Evolutionary conservation across 352 stramenopile genomes (phyloP).

Genomic region (Blastocystis sp.): DNA sequence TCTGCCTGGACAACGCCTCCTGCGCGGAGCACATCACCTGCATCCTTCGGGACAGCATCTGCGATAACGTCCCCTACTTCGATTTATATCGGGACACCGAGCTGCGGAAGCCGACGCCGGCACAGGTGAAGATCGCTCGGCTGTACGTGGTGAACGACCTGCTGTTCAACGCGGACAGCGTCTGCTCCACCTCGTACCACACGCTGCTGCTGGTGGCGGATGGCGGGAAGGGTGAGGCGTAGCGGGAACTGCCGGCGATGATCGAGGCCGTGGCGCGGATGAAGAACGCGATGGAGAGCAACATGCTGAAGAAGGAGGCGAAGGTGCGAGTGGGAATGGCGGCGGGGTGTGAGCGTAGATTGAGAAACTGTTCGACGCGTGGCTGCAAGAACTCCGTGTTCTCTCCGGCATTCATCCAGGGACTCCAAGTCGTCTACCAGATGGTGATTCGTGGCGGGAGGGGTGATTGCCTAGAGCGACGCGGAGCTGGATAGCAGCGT

Average conservation of each 20-base stretch:
- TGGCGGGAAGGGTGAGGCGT: background rate
- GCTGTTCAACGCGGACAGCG: slow-evolving; percentile 56
- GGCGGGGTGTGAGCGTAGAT: background rate
- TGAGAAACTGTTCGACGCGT: slow-evolving; percentile 40
- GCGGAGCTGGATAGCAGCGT: slow-evolving; percentile 4
- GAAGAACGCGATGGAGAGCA: background rate
- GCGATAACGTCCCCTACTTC: slow-evolving; percentile 49
- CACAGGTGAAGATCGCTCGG: background rate
- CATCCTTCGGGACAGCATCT: slow-evolving; percentile 59
- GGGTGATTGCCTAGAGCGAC: background rate
- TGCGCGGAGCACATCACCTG: slow-evolving; percentile 61
- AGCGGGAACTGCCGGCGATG: slow-evolving; percentile 38
- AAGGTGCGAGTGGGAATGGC: slow-evolving; percentile 1
- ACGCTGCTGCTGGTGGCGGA: slow-evolving; percentile 13
- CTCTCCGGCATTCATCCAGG: slow-evolving; percentile 4
- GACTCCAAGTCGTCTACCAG: slow-evolving; percentile 12
- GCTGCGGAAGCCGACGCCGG: background rate
- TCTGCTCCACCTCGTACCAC: slow-evolving; percentile 26
- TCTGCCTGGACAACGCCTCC: slow-evolving; percentile 53
- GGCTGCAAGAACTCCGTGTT: slow-evolving; percentile 33
- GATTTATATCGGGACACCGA: background rate
- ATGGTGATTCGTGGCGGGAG: background rate
- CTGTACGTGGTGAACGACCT: slow-evolving; percentile 57
- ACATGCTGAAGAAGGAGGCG: slow-evolving; percentile 49
- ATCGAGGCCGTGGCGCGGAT: slow-evolving; percentile 27